These are phyloP conservation scores for Ganoderma boninense DNA, from an alignment of 1,284 basidiomycete genomes.

Conservation along the genomic window DNA sequence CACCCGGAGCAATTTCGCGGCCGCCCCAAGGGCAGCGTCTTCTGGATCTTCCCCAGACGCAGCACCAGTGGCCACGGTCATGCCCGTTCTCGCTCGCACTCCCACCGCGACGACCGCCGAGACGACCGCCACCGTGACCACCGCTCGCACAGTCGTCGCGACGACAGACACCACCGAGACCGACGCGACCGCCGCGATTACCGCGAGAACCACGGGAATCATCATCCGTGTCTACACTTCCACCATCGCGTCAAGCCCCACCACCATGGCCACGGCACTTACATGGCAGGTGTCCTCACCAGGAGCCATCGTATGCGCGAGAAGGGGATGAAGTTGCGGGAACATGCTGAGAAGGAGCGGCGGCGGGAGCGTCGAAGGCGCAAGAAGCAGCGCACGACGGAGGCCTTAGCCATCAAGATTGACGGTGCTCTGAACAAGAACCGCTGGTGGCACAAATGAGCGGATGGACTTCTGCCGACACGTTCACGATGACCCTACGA, in stretches of 20 bases:
- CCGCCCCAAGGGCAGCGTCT: slow-evolving; percentile 24
- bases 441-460: slow-evolving; percentile 26
- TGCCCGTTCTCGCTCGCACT: slow-evolving; percentile 4
- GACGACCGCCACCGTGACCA: slow-evolving; percentile 10
- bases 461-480: neutral
- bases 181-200: slow-evolving; percentile 19
- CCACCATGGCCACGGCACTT: slow-evolving; percentile 36
- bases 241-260: slow-evolving; percentile 37
- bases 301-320: slow-evolving; percentile 25
- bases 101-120: slow-evolving; percentile 13
- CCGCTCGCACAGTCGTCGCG: slow-evolving; percentile 14
- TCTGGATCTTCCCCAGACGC: slow-evolving; percentile 30
- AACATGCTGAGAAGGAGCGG: slow-evolving; percentile 26
- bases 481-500: neutral
- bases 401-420: slow-evolving; percentile 27
- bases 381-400: slow-evolving; percentile 27
- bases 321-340: slow-evolving; percentile 23
- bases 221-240: slow-evolving; percentile 35
- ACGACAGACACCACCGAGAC: slow-evolving; percentile 17
- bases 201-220: slow-evolving; percentile 15
- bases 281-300: slow-evolving; percentile 31
- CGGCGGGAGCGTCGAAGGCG: slow-evolving; percentile 32
- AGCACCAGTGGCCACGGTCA: slow-evolving; percentile 1
- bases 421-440: slow-evolving; percentile 22
- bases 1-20: slow-evolving; percentile 30